Conservation (phyloP, 441 rosid genomes). For the Melastoma candidum region DNA sequence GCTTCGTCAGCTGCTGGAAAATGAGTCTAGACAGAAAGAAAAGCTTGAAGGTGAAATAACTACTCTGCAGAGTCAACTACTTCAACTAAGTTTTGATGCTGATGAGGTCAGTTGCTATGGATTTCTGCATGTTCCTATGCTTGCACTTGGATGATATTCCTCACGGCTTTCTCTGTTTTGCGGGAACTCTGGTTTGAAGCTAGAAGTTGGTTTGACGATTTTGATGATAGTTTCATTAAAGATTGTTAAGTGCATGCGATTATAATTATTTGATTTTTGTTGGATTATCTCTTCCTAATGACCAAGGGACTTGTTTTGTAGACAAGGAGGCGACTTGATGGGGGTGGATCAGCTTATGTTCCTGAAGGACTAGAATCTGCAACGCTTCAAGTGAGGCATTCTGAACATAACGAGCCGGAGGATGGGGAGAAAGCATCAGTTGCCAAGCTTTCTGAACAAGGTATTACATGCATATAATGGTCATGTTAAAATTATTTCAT, state of each 20-base stretch:
- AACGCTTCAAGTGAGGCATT: slow-evolving; percentile 43
- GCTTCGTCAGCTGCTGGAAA: slow-evolving; percentile 84
- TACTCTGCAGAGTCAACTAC: slow-evolving; percentile 55
- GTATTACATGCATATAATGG: slow-evolving; percentile 20
- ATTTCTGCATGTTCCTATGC: background rate
- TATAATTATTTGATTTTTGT: too few species aligned
- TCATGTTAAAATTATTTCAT: background rate
- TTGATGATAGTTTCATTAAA: too few species aligned
- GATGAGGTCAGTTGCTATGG: slow-evolving; percentile 60
- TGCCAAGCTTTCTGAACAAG: slow-evolving; percentile 96
- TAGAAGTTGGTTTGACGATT: too few species aligned
- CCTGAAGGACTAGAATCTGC: slow-evolving; percentile 48
- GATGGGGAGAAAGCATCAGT: slow-evolving; percentile 74
- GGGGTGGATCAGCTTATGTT: slow-evolving; percentile 42
- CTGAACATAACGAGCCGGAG: slow-evolving; percentile 46
- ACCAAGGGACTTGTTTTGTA: slow-evolving; percentile 18
- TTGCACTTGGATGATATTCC: too few species aligned
- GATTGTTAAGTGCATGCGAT: too few species aligned
- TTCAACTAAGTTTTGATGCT: slow-evolving; percentile 83
- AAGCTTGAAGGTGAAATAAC: slow-evolving; percentile 82
- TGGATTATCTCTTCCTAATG: background rate
- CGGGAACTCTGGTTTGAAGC: too few species aligned
- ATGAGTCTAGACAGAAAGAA: slow-evolving; percentile 58
- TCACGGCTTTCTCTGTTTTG: too few species aligned
- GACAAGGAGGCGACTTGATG: slow-evolving; percentile 77